phyloP scores from a whole-genome alignment of 345 rosid genomes.

The Syzygium oleosum region DNA sequence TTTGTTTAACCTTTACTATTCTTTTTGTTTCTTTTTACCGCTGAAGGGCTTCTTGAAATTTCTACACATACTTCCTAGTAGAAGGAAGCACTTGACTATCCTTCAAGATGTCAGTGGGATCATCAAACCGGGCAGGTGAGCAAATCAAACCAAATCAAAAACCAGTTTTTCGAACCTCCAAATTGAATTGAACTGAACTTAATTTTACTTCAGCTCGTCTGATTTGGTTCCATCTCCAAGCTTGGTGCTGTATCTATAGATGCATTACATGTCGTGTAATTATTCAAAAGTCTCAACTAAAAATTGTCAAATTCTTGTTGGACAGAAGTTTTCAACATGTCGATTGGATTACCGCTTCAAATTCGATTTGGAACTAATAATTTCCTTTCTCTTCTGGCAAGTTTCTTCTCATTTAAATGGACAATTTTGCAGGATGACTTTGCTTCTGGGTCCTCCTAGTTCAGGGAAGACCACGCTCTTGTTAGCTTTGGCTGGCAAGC shows the following conservation, averaged over 20 bases:
- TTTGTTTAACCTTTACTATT: background rate
- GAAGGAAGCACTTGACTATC: conserved; percentile 22
- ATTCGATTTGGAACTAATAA: background rate
- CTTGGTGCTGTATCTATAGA: background rate
- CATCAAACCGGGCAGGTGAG: conserved; percentile 49
- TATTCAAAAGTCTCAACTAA: background rate
- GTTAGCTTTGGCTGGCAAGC: conserved; percentile 33
- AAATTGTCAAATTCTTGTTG: background rate
- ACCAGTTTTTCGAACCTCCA: background rate
- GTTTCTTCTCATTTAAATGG: background rate
- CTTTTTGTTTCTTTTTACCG: background rate
- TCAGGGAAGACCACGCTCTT: conserved; percentile 80
- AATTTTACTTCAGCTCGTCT: background rate
- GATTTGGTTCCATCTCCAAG: background rate
- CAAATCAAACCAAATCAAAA: background rate
- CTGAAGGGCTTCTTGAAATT: conserved; percentile 5
- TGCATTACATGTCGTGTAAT: background rate
- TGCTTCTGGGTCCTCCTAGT: conserved; percentile 82
- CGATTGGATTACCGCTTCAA: background rate
- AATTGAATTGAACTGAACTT: background rate
- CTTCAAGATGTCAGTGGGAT: conserved; percentile 41
- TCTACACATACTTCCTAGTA: conserved; percentile 12
- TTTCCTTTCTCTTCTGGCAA: background rate
- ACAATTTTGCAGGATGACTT: conserved; percentile 9
- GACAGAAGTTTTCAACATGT: background rate